Base-by-base conservation (phyloP, 148 eudicot genomes). In the Vaccinium macrocarpon region DNA sequence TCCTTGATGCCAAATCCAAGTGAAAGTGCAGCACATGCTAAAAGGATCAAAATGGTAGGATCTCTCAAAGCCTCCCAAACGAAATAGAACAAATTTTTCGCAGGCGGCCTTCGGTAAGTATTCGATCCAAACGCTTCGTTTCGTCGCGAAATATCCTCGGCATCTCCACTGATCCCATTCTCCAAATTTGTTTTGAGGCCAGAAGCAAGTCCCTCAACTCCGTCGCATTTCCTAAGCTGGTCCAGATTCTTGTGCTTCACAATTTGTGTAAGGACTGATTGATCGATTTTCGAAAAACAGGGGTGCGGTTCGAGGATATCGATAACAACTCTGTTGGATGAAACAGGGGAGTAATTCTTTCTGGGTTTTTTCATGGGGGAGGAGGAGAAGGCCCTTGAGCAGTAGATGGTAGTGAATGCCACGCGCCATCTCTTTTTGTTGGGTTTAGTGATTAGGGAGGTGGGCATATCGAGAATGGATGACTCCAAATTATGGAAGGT, bases 391-490 rank as follows among this genome's bases (percentile, higher is more conserved):
- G 70, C 70, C 64, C 87, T 85, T 21, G 84, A 74, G 52, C 81
- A 85, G 35, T 74, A 85, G 25, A 85, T 81, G 1, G 76, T 18
- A 5, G 81, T 42, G 15, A 85, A 15, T 16, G 84, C 84, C 84
- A 48, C 27, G 16, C 32, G 84, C 87, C 87, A 85, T 61, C 87
- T 85, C 76, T 61, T 48, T 55, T 73, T 74, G 80, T 50, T 73
- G 57, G n/a, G 35, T 80, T 80, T 46, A 0, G 6, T 15, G 18
- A 10, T 10, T 1, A 35, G 42, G 57, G 42, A 0, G 21, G 48
- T 80, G 83, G 59, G 27, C 10, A 55, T 4, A 2, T 16, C 76
- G 1, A 16, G 76, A 1, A 23, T 2, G 13, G 32, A 64, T 0
- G 2, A 9, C 29, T 23, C 29, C 11, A 61, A 61, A 14, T 8